Evolutionary conservation across 169 alveolate species (phyloP), one percentile per base, ranked within the genome.

Genomic region (Plasmodium fragile): DNA sequence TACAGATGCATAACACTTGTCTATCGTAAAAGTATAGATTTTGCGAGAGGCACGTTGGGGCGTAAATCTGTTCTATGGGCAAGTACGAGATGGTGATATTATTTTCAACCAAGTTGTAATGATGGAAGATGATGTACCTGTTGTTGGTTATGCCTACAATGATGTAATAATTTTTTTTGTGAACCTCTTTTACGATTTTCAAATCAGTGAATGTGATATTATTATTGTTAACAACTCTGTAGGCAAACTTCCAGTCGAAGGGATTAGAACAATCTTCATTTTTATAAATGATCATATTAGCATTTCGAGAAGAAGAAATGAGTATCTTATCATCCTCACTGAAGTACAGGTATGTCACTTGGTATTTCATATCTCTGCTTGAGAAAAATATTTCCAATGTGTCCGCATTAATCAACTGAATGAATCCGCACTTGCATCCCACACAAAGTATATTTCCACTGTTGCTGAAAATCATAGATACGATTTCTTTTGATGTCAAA

Each of bases 291-390:
- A 89, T 80, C 49, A 89, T 49, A 89, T 89, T 89, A 59, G 65
- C 94, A 72, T 89, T 59, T 39, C 16, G n/a, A 3, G 94, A 78
- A 22, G 83, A 78, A n/a, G 77, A 78, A 34, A 89, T 25, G 16
- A 89, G 75, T 41, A 89, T 59, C 11, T 69, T 77, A 8, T 89
- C 94, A 89, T 89, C 94, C 8, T 89, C 91, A 69, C 94, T 89
- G 81, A 89, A 89, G 72, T 69, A 78, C 18, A 89, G 72, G 72
- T 59, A 89, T 3, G 73, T 41, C 4, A 89, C 81, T 78, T 89
- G 83, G 55, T 89, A 80, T n/a, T 89, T 89, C 82, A 89, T 78
- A 36, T 89, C 94, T 79, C 65, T 89, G 82, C 94, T 89, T 34
- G 53, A 78, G 52, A 89, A 89, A 59, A 89, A 79, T 39, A 49